Conservation (phyloP, 1,284 basidiomycete genomes). For the Papiliotrema terrestris region DNA sequence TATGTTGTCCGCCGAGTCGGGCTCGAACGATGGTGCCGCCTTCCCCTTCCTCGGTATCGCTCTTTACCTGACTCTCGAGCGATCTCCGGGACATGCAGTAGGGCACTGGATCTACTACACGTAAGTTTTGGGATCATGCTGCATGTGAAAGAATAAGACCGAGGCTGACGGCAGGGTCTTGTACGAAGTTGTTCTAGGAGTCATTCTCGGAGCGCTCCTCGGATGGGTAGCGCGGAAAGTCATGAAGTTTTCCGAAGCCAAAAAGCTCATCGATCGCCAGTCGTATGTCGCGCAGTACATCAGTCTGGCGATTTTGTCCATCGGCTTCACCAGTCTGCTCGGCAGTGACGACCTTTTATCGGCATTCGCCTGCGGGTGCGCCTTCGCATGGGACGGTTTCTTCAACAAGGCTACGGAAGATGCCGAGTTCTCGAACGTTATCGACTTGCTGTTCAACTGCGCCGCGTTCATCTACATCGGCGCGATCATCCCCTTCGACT, state of each 20-base stretch:
- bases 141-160: background rate
- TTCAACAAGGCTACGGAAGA: constrained; percentile 96
- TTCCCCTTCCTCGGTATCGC: constrained; percentile 92
- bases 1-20: constrained; percentile 86
- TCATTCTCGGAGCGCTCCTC: constrained; percentile 71
- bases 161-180: constrained; percentile 16
- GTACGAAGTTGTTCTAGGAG: constrained; percentile 80
- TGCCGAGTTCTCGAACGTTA: constrained; percentile 91
- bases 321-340: constrained; percentile 75
- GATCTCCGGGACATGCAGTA: constrained; percentile 63
- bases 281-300: constrained; percentile 90
- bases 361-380: constrained; percentile 90
- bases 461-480: constrained; percentile 90
- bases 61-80: constrained; percentile 78
- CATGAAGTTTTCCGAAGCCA: constrained; percentile 90
- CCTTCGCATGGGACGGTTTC: constrained; percentile 98
- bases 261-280: constrained; percentile 89
- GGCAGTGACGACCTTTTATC: constrained; percentile 93
- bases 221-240: constrained; percentile 83
- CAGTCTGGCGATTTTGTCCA: constrained; percentile 73
- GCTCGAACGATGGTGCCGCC: constrained; percentile 88
- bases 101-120: constrained; percentile 65
- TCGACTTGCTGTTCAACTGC: constrained; percentile 80
- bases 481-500: constrained; percentile 87
- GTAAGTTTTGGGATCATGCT: constrained; percentile 51